Conservation (phyloP, 805 yeast genomes). For the Groenewaldozyma tartarivorans region DNA sequence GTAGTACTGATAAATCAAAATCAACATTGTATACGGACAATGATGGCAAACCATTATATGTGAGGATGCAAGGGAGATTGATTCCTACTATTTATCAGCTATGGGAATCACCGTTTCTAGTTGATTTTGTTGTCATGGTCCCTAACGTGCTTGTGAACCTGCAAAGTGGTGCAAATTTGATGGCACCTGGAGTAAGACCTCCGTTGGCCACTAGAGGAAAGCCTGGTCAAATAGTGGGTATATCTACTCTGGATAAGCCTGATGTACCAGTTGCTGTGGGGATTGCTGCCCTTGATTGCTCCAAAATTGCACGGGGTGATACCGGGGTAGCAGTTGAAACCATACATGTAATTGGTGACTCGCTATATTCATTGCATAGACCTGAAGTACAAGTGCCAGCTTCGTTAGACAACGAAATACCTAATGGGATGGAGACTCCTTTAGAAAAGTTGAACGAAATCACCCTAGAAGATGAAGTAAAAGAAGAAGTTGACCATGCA, state of each 20-base stretch:
- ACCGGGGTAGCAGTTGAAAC: conserved; percentile 74
- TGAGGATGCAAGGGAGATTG: conserved; percentile 37
- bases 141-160: conserved; percentile 60
- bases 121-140: conserved; percentile 67
- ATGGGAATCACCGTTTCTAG: conserved; percentile 57
- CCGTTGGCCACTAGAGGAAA: conserved; percentile 43
- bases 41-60: conserved; percentile 50
- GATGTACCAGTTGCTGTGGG: conserved; percentile 68
- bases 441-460: conserved; percentile 18
- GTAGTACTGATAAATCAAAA: conserved; percentile 35
- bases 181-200: conserved; percentile 37
- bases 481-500: conserved; percentile 1
- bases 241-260: conserved; percentile 56
- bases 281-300: conserved; percentile 31
- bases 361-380: conserved; percentile 44
- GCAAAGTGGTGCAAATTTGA: conserved; percentile 61
- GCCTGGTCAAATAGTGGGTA: conserved; percentile 58
- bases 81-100: conserved; percentile 62
- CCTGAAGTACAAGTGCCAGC: conserved; percentile 28
- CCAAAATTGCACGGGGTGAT: conserved; percentile 34
- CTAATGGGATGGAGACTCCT: conserved; percentile 13
- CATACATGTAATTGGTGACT: conserved; percentile 61
- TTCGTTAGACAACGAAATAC: conserved; percentile 21
- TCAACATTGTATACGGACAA: conserved; percentile 62
- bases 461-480: conserved; percentile 7